Conservation (phyloP, 2,329 filamentous ascomycete species). For the Lecanosticta acicola region DNA sequence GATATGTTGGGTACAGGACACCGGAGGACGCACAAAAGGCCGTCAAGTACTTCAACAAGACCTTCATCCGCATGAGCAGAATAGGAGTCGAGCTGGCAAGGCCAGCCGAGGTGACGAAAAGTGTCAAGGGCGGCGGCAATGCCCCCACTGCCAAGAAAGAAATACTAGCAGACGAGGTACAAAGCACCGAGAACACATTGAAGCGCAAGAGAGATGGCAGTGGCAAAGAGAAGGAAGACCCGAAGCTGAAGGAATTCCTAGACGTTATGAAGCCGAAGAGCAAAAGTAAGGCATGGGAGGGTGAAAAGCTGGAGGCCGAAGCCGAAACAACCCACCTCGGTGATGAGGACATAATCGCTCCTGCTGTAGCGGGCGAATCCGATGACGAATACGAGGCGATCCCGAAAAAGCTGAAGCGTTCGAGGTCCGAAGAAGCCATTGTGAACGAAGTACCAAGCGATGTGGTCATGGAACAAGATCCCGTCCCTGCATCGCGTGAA, state of each 20-base stretch:
- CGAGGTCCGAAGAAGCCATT: constrained; percentile 7
- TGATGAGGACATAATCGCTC: constrained; percentile 19
- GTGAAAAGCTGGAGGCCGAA: constrained; percentile 39
- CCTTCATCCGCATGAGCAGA: constrained; percentile 93
- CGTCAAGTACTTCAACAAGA: constrained; percentile 90
- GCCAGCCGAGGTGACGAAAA: constrained; percentile 53
- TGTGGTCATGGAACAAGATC: neutral
- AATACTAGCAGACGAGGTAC: constrained; percentile 12
- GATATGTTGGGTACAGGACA: constrained; percentile 89
- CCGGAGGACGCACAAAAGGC: constrained; percentile 73
- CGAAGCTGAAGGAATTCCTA: constrained; percentile 80
- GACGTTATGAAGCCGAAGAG: constrained; percentile 67
- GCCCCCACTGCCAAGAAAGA: constrained; percentile 17
- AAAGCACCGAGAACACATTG: constrained; percentile 35
- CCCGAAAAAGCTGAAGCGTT: constrained; percentile 41
- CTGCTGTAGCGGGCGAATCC: constrained; percentile 48
- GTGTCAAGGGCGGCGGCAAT: neutral
- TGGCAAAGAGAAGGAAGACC: constrained; percentile 50
- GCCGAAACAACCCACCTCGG: constrained; percentile 1
- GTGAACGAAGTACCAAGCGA: no score
- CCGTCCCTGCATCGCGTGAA: no score
- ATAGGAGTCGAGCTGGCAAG: constrained; percentile 83
- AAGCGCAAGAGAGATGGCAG: constrained; percentile 64
- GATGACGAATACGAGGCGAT: constrained; percentile 65
- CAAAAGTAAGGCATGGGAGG: constrained; percentile 46